These are phyloP conservation scores for Cyclospora cayetanensis DNA, from an alignment of 169 alveolate genomes.

Conservation along the genomic window DNA sequence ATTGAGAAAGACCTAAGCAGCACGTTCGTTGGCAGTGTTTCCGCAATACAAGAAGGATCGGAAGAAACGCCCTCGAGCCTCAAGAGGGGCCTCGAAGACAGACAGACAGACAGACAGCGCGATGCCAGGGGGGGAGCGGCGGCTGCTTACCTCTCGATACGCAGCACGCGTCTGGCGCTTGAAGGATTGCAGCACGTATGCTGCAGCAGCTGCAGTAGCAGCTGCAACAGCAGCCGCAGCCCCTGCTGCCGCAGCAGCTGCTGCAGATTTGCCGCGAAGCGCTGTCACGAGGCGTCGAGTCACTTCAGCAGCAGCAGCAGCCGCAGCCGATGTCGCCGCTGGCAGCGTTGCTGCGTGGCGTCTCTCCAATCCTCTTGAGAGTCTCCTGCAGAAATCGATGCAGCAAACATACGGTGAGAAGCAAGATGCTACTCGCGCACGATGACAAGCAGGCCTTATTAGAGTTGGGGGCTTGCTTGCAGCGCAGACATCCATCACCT, in stretches of 20 bases:
- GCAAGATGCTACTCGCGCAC: no score
- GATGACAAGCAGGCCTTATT: no score
- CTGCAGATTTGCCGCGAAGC: not conserved
- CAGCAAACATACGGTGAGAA: no score
- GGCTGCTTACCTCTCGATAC: not conserved
- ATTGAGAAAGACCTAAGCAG: not conserved
- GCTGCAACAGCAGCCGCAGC: slow-evolving; percentile 18
- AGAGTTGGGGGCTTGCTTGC: no score
- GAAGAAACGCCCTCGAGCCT: not conserved
- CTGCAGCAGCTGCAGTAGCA: slow-evolving; percentile 25
- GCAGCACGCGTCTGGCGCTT: not conserved
- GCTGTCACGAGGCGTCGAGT: not conserved
- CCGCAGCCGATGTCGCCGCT: not conserved
- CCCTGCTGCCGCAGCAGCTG: not conserved
- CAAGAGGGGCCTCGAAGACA: not conserved
- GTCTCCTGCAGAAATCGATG: not conserved
- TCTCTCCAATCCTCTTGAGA: not conserved
- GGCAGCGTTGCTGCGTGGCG: not conserved
- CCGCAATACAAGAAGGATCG: no score
- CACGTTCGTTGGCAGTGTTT: not conserved
- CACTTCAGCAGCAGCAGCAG: slow-evolving; percentile 20
- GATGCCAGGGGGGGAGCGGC: no score
- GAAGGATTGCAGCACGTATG: not conserved
- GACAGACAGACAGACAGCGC: no score
- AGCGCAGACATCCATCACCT: no score